Percentiles rank a stretch among this genome's conserved stretches.
Conservation (phyloP, 2,329 filamentous ascomycete genomes). For the Corinectria fuckeliana region DNA sequence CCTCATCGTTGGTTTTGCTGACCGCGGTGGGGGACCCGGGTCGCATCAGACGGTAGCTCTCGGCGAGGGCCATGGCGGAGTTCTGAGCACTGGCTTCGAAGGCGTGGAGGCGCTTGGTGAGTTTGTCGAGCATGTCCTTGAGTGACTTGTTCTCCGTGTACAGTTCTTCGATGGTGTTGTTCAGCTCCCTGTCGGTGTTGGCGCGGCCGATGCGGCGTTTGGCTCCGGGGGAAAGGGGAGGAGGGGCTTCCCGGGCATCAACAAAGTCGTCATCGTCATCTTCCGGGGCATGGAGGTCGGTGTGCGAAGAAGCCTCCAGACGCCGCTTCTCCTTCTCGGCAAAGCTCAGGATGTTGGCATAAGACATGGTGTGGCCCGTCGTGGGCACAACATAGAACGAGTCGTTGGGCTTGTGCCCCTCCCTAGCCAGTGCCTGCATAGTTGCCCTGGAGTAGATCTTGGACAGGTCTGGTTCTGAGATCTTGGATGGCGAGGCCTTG, state of each 20-base stretch:
- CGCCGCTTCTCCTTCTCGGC: slow-evolving; percentile 71
- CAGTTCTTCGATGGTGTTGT: slow-evolving; percentile 84
- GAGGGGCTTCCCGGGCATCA: slow-evolving; percentile 76
- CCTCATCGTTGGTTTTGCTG: slow-evolving; percentile 40
- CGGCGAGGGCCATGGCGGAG: slow-evolving; percentile 82
- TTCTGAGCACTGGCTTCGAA: slow-evolving; percentile 94
- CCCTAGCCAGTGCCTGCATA: slow-evolving; percentile 76
- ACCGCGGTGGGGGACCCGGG: slow-evolving; percentile 58
- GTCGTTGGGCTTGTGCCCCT: slow-evolving; percentile 68
- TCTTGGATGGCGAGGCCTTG: slow-evolving; percentile 41
- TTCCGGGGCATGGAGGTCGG: slow-evolving; percentile 56
- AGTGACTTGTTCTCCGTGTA: slow-evolving; percentile 87
- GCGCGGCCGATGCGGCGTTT: slow-evolving; percentile 50
- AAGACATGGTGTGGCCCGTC: slow-evolving; percentile 89
- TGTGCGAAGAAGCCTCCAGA: slow-evolving; percentile 57
- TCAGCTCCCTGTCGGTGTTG: slow-evolving; percentile 52
- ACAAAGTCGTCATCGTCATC: slow-evolving; percentile 87
- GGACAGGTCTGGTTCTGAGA: slow-evolving; percentile 70
- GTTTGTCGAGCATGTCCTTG: slow-evolving; percentile 83
- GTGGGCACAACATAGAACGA: slow-evolving; percentile 96
- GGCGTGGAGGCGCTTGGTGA: slow-evolving; percentile 85
- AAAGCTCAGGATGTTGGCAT: slow-evolving; percentile 83
- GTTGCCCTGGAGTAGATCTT: slow-evolving; percentile 87
- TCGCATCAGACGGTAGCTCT: slow-evolving; percentile 74
- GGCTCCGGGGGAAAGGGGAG: slow-evolving; percentile 50